Conservation (phyloP, 495 filamentous ascomycete genomes). For the Trichoderma reesei region DNA sequence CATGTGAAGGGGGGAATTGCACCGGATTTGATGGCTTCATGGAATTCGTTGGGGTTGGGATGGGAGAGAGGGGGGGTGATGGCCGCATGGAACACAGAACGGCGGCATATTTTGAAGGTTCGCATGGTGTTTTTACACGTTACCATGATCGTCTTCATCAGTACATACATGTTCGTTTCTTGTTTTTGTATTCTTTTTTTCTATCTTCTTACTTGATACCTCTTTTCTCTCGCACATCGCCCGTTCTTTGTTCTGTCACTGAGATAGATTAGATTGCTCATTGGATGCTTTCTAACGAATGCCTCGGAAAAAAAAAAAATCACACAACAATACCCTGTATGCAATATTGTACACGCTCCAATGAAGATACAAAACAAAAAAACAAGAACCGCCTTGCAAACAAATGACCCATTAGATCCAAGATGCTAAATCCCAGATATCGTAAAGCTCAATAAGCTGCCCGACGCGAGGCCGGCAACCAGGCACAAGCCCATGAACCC, state of each 20-base stretch:
- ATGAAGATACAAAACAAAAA: background rate
- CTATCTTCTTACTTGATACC: no score
- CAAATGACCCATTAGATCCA: background rate
- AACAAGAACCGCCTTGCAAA: background rate
- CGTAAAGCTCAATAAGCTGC: slow-evolving; percentile 82
- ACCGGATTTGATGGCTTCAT: no score
- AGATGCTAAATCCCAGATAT: slow-evolving; percentile 40
- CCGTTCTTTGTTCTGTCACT: background rate
- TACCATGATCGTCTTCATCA: background rate
- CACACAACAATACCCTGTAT: background rate
- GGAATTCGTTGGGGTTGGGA: background rate
- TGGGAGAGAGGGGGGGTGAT: background rate
- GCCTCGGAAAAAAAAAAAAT: background rate
- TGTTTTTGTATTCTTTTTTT: no score
- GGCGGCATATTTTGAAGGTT: background rate
- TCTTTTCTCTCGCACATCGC: no score
- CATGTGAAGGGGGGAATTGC: background rate
- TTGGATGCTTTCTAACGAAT: background rate
- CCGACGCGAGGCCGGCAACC: slow-evolving; percentile 69
- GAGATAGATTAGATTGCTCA: background rate
- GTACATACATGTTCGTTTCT: no score
- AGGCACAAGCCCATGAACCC: slow-evolving; percentile 90
- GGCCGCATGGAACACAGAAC: slow-evolving; percentile 2
- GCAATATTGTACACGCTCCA: background rate
- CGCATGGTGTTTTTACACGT: background rate